phyloP scores from a whole-genome alignment of 345 rosid species.

The Geranium brycei region DNA sequence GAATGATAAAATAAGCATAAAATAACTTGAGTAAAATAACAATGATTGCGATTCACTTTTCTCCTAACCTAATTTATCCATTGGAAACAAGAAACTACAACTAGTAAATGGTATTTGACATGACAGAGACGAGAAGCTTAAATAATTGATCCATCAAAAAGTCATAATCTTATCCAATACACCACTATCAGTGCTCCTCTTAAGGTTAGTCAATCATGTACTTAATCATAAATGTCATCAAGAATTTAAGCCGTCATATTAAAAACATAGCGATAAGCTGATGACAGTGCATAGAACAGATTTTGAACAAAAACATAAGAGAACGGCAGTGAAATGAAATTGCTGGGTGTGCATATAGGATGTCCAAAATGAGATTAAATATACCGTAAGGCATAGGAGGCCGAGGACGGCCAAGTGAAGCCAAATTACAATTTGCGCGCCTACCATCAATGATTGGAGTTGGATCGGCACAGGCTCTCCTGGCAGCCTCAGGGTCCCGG shows the following conservation, averaged over 20 bases:
- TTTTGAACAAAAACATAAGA: neutral
- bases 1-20: neutral
- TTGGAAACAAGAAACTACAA: neutral
- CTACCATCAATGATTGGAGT: conserved; percentile 85
- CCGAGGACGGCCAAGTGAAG: conserved; percentile 79
- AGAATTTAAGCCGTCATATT: neutral
- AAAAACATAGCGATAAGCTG: no score
- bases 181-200: neutral
- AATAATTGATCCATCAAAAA: neutral
- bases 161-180: neutral
- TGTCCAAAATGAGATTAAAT: conserved; percentile 19
- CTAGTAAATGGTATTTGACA: neutral
- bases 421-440: conserved; percentile 91
- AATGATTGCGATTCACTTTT: neutral
- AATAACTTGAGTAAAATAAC: neutral
- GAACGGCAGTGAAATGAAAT: neutral
- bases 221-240: neutral
- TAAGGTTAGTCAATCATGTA: neutral
- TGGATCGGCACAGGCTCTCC: conserved; percentile 86
- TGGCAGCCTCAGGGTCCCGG: conserved; percentile 89
- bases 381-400: conserved; percentile 47
- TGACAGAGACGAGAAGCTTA: neutral
- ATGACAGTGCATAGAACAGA: neutral
- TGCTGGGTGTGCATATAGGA: conserved; percentile 11
- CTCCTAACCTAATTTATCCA: neutral